A percentile compares a stretch with the other conserved stretches of the same genome.
phyloP scores from a whole-genome alignment of 106 monocot species.

The Cymbidium sinense region DNA sequence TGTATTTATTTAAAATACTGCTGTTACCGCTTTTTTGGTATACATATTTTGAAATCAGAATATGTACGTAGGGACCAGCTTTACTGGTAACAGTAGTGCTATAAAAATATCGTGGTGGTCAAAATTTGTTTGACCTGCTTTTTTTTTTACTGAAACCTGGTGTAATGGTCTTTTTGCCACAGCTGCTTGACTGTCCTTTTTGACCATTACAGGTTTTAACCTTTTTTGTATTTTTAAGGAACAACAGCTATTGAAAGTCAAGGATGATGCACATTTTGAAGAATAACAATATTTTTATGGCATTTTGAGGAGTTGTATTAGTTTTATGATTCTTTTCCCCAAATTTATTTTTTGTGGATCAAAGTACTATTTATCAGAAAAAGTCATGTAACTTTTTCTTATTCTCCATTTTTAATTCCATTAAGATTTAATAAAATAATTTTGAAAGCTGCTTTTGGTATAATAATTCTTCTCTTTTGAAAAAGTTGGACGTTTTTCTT shows the following conservation, averaged over 20 bases:
- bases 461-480: too few species aligned
- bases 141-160: neutral
- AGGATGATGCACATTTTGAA: too few species aligned
- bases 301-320: neutral
- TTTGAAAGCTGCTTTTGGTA: too few species aligned
- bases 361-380: neutral
- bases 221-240: neutral
- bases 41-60: neutral
- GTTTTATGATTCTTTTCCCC: neutral
- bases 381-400: neutral
- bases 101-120: neutral
- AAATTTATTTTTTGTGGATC: neutral
- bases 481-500: too few species aligned
- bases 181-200: neutral
- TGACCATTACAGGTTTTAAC: neutral
- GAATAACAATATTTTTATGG: neutral
- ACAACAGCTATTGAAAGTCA: neutral
- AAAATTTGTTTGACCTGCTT: neutral
- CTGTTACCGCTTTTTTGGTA: neutral
- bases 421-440: too few species aligned
- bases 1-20: neutral
- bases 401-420: neutral
- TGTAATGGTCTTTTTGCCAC: neutral
- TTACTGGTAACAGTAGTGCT: neutral
- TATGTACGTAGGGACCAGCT: neutral